A percentile compares a stretch with the other conserved stretches of the same genome.
These are phyloP conservation scores for Hymenoscyphus linearis DNA, from an alignment of 2,329 filamentous ascomycete genomes.

Conservation along the genomic window DNA sequence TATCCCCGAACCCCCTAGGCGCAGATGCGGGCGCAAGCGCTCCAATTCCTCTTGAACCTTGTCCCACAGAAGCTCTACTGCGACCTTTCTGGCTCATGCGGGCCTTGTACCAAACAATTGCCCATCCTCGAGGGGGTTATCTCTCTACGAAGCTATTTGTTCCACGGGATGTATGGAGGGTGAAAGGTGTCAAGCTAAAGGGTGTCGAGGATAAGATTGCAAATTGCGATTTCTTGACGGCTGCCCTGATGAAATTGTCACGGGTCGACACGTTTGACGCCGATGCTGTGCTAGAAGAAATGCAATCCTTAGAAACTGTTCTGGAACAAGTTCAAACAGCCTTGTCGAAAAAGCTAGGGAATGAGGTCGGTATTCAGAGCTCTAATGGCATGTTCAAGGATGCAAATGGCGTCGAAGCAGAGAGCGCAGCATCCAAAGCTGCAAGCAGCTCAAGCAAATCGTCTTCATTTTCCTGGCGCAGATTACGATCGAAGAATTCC, in stretches of 20 bases:
- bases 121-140: constrained; percentile 87
- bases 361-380: constrained; percentile 80
- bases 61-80: constrained; percentile 82
- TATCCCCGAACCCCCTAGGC: constrained; percentile 58
- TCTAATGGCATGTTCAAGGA: constrained; percentile 72
- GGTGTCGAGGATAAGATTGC: constrained; percentile 89
- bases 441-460: constrained; percentile 66
- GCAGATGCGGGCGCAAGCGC: constrained; percentile 49
- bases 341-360: constrained; percentile 81
- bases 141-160: constrained; percentile 88
- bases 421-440: constrained; percentile 43
- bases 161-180: constrained; percentile 86
- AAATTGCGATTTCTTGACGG: constrained; percentile 85
- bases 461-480: constrained; percentile 83
- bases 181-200: constrained; percentile 89
- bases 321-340: constrained; percentile 78
- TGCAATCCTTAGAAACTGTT: constrained; percentile 81
- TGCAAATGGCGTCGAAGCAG: constrained; percentile 40
- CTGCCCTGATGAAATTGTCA: constrained; percentile 76
- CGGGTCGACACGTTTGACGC: constrained; percentile 85
- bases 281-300: constrained; percentile 87
- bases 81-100: constrained; percentile 98
- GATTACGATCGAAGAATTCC: constrained; percentile 85
- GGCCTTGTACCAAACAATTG: constrained; percentile 85
- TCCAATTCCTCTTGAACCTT: constrained; percentile 80